Conservation (phyloP, 306 rosid genomes). For the Vigna hirtella region DNA sequence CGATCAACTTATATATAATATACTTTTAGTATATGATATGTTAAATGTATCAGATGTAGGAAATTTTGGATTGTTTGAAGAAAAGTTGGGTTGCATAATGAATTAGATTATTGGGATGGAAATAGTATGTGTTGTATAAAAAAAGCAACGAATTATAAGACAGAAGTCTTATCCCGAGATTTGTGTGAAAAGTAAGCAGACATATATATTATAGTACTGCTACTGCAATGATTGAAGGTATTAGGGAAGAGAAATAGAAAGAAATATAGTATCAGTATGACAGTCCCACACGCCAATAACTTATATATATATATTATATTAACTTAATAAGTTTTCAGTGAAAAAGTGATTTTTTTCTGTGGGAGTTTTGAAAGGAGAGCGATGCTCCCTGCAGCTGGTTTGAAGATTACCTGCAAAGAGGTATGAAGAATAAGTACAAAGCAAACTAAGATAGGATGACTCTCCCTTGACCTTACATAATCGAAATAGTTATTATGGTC, state of each 20-base stretch:
- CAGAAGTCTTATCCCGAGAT: conserved; percentile 5
- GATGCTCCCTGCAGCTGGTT: no score
- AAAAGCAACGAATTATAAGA: not conserved
- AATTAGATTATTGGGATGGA: not conserved
- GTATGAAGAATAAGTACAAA: no score
- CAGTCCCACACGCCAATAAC: not conserved
- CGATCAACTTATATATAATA: no score
- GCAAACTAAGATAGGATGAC: no score
- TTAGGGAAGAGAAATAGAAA: not conserved
- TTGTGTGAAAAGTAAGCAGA: not conserved
- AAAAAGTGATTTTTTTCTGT: not conserved
- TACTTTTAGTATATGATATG: no score
- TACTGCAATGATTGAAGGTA: not conserved
- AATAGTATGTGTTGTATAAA: not conserved
- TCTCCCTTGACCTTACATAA: no score
- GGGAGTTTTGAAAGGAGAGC: no score
- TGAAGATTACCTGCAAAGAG: no score
- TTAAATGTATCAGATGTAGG: no score
- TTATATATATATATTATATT: not conserved
- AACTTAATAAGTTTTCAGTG: not conserved
- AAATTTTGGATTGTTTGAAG: no score
- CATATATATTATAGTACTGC: not conserved
- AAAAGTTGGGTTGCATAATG: not conserved
- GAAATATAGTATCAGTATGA: not conserved
- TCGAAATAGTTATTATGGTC: no score